These are phyloP conservation scores for Cyclanthera cordifolia DNA, from an alignment of 306 rosid genomes.

Conservation along the genomic window DNA sequence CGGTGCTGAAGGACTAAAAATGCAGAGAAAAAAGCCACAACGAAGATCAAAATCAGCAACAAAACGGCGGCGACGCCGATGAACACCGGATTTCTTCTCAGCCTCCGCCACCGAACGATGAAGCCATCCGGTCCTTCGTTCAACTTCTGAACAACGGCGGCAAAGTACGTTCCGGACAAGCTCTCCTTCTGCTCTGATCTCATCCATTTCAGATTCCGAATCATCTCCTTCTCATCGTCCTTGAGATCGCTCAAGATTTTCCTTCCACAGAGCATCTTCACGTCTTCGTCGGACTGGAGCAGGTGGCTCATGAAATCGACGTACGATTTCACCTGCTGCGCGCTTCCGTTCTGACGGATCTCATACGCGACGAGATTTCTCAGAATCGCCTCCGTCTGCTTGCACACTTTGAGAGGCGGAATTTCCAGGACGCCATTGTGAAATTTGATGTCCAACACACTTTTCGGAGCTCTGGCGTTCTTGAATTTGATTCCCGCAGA, in stretches of 20 bases:
- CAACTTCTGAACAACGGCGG: conserved; percentile 25
- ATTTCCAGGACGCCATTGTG: conserved; percentile 31
- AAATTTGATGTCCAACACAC: conserved; percentile 39
- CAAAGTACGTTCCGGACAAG: conserved; percentile 21
- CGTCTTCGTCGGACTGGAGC: conserved; percentile 21
- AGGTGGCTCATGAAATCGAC: conserved; percentile 31
- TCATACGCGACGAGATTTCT: conserved; percentile 42
- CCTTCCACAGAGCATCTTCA: conserved; percentile 18
- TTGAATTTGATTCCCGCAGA: conserved; percentile 30
- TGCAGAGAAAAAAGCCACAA: neutral
- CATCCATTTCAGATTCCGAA: conserved; percentile 19
- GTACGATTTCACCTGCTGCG: conserved; percentile 36
- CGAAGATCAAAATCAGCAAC: neutral
- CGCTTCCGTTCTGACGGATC: conserved; percentile 16
- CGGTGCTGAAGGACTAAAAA: neutral
- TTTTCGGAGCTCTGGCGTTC: conserved; percentile 11
- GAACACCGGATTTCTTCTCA: neutral
- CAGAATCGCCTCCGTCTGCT: conserved; percentile 23
- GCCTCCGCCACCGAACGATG: neutral
- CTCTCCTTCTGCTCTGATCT: neutral
- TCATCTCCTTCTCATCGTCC: conserved; percentile 13
- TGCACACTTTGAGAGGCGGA: conserved; percentile 20
- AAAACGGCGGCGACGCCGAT: neutral
- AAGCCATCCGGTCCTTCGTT: neutral
- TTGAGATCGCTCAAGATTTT: conserved; percentile 17